These are phyloP conservation scores for Byssothecium circinans DNA, from an alignment of 2,329 filamentous ascomycete species.

Conservation along the genomic window DNA sequence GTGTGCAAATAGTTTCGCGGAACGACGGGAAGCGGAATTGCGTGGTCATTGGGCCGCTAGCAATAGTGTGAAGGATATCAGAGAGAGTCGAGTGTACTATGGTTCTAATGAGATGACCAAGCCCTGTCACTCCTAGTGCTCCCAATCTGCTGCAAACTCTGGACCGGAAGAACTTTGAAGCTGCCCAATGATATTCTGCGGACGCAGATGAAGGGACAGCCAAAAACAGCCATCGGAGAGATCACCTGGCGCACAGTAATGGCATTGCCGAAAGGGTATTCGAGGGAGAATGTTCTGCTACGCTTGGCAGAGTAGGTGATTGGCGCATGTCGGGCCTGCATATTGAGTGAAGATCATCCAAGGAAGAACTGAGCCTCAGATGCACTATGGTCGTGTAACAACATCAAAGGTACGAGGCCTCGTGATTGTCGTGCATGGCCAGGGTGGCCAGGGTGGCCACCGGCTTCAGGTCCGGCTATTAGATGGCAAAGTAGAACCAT, in stretches of 20 bases:
- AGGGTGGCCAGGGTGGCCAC: conserved; percentile 4
- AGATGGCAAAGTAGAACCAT: conserved; percentile 10
- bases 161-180: conserved; percentile 4
- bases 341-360: conserved; percentile 1
- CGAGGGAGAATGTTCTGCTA: neutral
- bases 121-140: neutral
- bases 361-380: conserved; percentile 5
- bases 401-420: neutral
- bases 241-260: neutral
- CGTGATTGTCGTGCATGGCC: conserved; percentile 1
- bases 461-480: conserved; percentile 19
- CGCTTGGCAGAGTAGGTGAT: conserved; percentile 3
- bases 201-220: neutral
- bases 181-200: neutral
- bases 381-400: neutral
- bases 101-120: conserved; percentile 5
- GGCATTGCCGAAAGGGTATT: neutral
- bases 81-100: neutral
- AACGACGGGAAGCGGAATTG: conserved; percentile 9
- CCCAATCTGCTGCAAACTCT: conserved; percentile 6
- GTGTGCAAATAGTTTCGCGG: conserved; percentile 1
- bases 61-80: neutral
- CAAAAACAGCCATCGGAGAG: neutral
- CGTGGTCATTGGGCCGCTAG: neutral
- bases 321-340: conserved; percentile 4